Evolutionary conservation across 176 grass and related monocot genomes (phyloP).

Genomic region (Metroxylon sagu): DNA sequence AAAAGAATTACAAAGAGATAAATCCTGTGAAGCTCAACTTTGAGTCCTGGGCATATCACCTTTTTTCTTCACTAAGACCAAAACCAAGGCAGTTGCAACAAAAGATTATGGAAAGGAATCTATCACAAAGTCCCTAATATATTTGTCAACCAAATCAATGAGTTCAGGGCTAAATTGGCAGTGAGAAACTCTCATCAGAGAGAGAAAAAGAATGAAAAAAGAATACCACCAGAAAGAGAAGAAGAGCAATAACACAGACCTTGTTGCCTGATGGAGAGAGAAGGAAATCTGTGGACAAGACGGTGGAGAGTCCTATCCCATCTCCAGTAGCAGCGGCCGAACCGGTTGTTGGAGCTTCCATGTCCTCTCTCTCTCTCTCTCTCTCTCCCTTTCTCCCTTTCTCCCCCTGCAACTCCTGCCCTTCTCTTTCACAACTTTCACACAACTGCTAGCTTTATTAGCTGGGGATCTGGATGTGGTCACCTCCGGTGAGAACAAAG

Average conservation of each 20-base stretch:
- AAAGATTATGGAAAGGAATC: too few relatives aligned
- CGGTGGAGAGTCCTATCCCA: conserved; percentile 3
- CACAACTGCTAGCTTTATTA: too few relatives aligned
- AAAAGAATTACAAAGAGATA: too few relatives aligned
- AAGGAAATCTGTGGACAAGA: conserved; percentile 23
- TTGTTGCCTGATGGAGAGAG: conserved; percentile 34
- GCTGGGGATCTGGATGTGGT: not conserved
- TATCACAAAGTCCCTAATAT: too few relatives aligned
- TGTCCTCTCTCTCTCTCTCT: not conserved
- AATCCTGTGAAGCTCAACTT: too few relatives aligned
- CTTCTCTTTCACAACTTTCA: not conserved
- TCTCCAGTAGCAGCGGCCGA: not conserved
- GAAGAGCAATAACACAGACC: conserved; percentile 5
- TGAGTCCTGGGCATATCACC: too few relatives aligned
- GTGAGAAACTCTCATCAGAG: not conserved
- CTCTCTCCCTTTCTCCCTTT: not conserved
- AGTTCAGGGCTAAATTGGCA: too few relatives aligned
- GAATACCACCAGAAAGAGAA: too few relatives aligned
- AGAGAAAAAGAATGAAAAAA: not conserved
- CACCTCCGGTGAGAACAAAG: not conserved
- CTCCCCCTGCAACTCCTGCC: not conserved
- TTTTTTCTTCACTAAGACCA: too few relatives aligned
- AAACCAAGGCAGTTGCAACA: too few relatives aligned
- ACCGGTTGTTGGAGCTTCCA: not conserved
- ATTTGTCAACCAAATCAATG: too few relatives aligned